Conservation (phyloP, 495 filamentous ascomycete genomes). For the Gamarada debralockiae region DNA sequence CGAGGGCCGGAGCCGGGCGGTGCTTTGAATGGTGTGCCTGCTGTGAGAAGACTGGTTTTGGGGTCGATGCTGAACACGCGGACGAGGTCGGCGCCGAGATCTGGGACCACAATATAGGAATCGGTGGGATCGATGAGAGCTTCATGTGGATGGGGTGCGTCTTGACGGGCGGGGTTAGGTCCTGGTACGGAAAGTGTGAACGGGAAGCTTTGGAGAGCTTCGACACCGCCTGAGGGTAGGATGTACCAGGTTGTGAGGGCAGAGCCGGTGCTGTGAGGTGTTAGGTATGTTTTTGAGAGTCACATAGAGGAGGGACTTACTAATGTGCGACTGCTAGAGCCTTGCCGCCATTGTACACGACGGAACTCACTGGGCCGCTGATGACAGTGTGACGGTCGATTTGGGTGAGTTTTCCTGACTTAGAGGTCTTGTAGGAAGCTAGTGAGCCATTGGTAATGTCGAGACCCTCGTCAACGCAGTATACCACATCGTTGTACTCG, state of each 20-base stretch:
- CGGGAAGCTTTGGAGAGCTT: conserved; percentile 41
- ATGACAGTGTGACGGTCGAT: conserved; percentile 31
- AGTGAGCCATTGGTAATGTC: conserved; percentile 36
- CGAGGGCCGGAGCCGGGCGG: conserved; percentile 59
- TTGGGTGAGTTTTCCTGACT: conserved; percentile 31
- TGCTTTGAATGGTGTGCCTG: conserved; percentile 28
- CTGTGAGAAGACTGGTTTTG: conserved; percentile 30
- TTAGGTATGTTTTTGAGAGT: conserved; percentile 11
- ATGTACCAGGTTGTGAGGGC: conserved; percentile 19
- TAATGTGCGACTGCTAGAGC: conserved; percentile 46
- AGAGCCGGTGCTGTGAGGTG: conserved; percentile 13
- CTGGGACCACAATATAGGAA: conserved; percentile 60
- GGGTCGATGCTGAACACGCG: conserved; percentile 56
- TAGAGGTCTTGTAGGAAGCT: conserved; percentile 33
- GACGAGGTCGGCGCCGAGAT: conserved; percentile 69
- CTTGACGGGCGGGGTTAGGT: conserved; percentile 51
- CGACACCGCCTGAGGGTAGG: conserved; percentile 21
- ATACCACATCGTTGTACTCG: conserved; percentile 42
- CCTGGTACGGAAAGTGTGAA: conserved; percentile 49
- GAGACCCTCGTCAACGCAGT: conserved; percentile 58
- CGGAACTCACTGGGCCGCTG: conserved; percentile 40
- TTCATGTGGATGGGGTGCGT: conserved; percentile 67
- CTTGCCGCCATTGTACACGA: conserved; percentile 34
- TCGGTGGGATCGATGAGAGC: conserved; percentile 66
- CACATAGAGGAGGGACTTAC: conserved; percentile 29